phyloP scores from a whole-genome alignment of 148 eudicot species.

The Rhododendron williamsianum region DNA sequence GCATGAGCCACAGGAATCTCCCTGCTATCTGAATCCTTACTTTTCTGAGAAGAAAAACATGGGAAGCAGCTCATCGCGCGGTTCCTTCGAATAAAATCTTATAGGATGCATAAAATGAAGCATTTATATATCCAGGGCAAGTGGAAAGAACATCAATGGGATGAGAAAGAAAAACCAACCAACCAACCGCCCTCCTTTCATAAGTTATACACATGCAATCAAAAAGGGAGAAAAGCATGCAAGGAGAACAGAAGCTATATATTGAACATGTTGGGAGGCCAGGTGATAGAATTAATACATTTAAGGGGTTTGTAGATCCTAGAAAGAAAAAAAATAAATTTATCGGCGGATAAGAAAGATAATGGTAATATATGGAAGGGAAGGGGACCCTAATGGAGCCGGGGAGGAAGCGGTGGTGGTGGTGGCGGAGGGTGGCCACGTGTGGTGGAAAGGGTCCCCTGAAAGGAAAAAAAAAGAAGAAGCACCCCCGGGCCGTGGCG shows the following conservation, averaged over 20 bases:
- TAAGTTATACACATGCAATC: not conserved
- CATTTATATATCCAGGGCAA: not conserved
- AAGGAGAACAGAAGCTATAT: not conserved
- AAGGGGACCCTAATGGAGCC: not conserved
- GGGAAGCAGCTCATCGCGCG: constrained; percentile 8
- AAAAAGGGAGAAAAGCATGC: too few relatives aligned
- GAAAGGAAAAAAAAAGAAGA: not conserved
- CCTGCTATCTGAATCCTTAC: not conserved
- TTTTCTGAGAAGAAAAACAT: constrained; percentile 4
- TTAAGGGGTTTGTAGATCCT: not conserved
- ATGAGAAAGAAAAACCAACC: too few relatives aligned
- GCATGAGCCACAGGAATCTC: constrained; percentile 7
- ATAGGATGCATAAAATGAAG: not conserved
- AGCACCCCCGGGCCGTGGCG: not conserved
- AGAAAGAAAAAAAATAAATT: not conserved
- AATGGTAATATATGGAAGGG: not conserved
- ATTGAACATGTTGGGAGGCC: not conserved
- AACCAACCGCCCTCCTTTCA: not conserved
- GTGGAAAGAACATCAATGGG: not conserved
- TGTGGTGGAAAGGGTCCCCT: not conserved
- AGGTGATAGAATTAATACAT: not conserved
- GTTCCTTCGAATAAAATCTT: not conserved
- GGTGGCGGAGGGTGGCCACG: not conserved
- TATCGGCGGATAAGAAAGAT: not conserved
- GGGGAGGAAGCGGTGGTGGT: not conserved